These are phyloP conservation scores for Carpinus fangiana DNA, from an alignment of 306 rosid species.

Conservation along the genomic window DNA sequence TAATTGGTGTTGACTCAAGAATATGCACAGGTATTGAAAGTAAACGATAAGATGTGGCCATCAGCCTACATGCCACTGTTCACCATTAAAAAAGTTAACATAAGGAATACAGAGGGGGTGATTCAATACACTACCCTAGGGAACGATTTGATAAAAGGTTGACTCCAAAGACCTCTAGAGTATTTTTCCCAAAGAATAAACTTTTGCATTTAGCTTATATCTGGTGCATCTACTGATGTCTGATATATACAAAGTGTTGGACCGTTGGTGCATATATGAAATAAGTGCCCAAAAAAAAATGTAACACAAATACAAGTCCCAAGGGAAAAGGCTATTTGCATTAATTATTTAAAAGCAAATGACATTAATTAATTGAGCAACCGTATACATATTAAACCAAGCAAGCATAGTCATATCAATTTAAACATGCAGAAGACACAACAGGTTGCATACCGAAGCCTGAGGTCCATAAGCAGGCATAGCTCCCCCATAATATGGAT, in stretches of 20 bases:
- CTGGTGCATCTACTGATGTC: neutral
- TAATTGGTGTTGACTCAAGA: no score
- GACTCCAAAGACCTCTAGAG: no score
- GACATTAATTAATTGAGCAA: no score
- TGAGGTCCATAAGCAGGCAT: slow-evolving; percentile 29
- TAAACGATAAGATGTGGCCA: no score
- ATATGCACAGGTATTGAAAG: no score
- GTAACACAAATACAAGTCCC: neutral
- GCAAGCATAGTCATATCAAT: neutral
- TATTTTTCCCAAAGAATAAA: neutral
- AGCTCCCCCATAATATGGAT: slow-evolving; percentile 31
- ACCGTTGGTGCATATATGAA: neutral
- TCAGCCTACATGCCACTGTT: no score
- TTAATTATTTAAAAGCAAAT: neutral
- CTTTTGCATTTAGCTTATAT: neutral
- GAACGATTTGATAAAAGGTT: no score
- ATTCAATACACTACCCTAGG: no score
- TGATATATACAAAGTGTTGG: no score
- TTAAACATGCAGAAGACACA: neutral
- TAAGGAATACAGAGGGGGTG: no score
- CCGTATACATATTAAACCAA: neutral
- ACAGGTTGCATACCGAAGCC: slow-evolving; percentile 31
- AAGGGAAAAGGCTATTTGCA: neutral
- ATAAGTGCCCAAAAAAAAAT: neutral
- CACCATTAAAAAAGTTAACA: no score